A percentile compares a stretch with the other conserved stretches of the same genome.
These are phyloP conservation scores for Albatrellus ellisii DNA, from an alignment of 768 basidiomycete genomes.

Conservation along the genomic window DNA sequence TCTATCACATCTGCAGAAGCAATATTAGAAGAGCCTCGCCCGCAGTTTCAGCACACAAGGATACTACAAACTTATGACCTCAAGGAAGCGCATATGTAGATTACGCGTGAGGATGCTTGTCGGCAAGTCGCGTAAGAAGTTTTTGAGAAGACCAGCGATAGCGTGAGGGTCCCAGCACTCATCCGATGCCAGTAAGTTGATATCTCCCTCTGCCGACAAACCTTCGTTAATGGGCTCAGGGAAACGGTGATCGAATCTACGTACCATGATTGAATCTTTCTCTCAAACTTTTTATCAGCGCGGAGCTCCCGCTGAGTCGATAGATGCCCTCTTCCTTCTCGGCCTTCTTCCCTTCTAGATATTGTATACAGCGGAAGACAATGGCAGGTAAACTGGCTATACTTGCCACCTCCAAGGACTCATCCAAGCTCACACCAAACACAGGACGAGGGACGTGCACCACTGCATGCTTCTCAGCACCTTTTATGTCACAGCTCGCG, in stretches of 20 bases:
- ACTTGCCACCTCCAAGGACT: slow-evolving; percentile 78
- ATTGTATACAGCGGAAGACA: slow-evolving; percentile 91
- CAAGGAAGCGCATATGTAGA: slow-evolving; percentile 79
- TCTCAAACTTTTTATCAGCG: slow-evolving; percentile 86
- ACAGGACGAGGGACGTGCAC: slow-evolving; percentile 53
- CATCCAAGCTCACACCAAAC: slow-evolving; percentile 79
- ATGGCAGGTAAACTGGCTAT: slow-evolving; percentile 89
- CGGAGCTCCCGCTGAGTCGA: slow-evolving; percentile 86
- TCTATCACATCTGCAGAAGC: slow-evolving; percentile 65
- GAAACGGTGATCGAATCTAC: slow-evolving; percentile 14
- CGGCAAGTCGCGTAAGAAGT: slow-evolving; percentile 87
- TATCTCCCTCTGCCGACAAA: slow-evolving; percentile 71
- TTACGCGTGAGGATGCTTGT: slow-evolving; percentile 87
- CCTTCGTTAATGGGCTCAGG: neutral
- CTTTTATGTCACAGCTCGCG: slow-evolving; percentile 5
- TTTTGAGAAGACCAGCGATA: slow-evolving; percentile 88
- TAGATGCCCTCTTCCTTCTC: slow-evolving; percentile 98
- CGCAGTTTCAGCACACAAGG: slow-evolving; percentile 4
- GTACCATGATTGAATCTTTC: slow-evolving; percentile 86
- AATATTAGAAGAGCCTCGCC: slow-evolving; percentile 5
- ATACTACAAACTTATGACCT: slow-evolving; percentile 74
- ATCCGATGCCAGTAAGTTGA: slow-evolving; percentile 75
- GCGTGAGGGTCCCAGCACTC: slow-evolving; percentile 98
- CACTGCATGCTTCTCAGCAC: slow-evolving; percentile 23
- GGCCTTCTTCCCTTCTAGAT: slow-evolving; percentile 86